These are phyloP conservation scores for Tremella fuciformis DNA, from an alignment of 768 basidiomycete genomes.

Conservation along the genomic window DNA sequence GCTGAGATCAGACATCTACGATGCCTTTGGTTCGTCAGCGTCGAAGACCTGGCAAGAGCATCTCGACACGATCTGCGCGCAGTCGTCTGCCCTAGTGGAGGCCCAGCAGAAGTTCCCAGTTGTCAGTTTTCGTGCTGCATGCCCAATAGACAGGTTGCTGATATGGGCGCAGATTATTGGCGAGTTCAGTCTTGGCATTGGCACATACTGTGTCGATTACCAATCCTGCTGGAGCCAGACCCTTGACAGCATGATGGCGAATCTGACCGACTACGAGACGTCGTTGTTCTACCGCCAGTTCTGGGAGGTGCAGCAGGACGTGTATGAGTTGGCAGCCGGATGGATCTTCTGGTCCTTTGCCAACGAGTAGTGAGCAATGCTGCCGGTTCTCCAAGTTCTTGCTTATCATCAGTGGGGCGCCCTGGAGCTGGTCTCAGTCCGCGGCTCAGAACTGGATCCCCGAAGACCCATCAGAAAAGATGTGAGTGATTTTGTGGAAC, in stretches of 20 bases:
- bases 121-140: conserved; percentile 18
- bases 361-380: conserved; percentile 24
- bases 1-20: conserved; percentile 29
- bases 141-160: neutral
- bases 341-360: conserved; percentile 39
- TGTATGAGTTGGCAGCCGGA: conserved; percentile 40
- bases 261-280: conserved; percentile 32
- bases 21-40: conserved; percentile 27
- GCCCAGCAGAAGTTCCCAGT: conserved; percentile 37
- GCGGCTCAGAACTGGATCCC: conserved; percentile 46
- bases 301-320: conserved; percentile 44
- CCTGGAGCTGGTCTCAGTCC: conserved; percentile 42
- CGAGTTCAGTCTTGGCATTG: conserved; percentile 39
- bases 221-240: conserved; percentile 31
- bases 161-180: conserved; percentile 37
- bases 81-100: conserved; percentile 18
- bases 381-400: conserved; percentile 1
- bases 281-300: conserved; percentile 41
- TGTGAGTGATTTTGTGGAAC: conserved; percentile 23
- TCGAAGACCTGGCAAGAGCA: conserved; percentile 37
- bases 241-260: conserved; percentile 24
- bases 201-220: conserved; percentile 45
- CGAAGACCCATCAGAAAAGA: conserved; percentile 33
- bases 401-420: conserved; percentile 24
- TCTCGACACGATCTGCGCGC: conserved; percentile 33